A percentile compares a stretch with the other conserved stretches of the same genome.
These are phyloP conservation scores for Penicillium roqueforti DNA, from an alignment of 495 filamentous ascomycete genomes.

Conservation along the genomic window DNA sequence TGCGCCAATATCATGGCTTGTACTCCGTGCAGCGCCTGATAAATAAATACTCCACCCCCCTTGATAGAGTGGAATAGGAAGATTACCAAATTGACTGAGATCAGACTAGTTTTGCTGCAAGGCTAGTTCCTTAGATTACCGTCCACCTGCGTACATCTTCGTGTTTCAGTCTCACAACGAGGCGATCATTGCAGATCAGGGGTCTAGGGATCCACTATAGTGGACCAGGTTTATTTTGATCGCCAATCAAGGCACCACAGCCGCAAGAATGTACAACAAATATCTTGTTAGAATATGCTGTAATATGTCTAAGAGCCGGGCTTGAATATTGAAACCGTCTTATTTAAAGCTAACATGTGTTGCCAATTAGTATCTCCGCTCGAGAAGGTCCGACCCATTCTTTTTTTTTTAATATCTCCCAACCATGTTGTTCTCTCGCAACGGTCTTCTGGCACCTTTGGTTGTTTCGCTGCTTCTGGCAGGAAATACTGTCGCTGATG, in stretches of 20 bases:
- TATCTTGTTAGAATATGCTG: slow-evolving; percentile 11
- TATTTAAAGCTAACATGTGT: slow-evolving; percentile 12
- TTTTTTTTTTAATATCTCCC: not conserved
- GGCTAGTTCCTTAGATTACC: slow-evolving; percentile 8
- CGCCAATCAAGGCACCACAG: slow-evolving; percentile 19
- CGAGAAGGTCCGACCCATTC: not conserved
- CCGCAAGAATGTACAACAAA: slow-evolving; percentile 14
- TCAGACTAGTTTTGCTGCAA: slow-evolving; percentile 11
- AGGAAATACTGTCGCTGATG: slow-evolving; percentile 14
- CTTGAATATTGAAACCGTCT: slow-evolving; percentile 3
- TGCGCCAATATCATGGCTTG: not conserved
- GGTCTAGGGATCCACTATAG: slow-evolving; percentile 6
- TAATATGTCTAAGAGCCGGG: slow-evolving; percentile 12
- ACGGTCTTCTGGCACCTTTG: slow-evolving; percentile 6
- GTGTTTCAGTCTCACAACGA: slow-evolving; percentile 9
- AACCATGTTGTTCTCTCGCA: slow-evolving; percentile 15
- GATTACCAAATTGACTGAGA: slow-evolving; percentile 14
- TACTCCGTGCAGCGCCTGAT: not conserved
- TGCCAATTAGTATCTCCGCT: not conserved
- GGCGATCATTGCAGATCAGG: slow-evolving; percentile 26
- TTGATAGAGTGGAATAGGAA: slow-evolving; percentile 12
- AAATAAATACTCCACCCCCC: slow-evolving; percentile 4
- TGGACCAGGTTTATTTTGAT: slow-evolving; percentile 8
- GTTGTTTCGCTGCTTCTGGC: slow-evolving; percentile 8
- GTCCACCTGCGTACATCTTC: slow-evolving; percentile 1